Evolutionary conservation across 768 basidiomycete genomes (phyloP).

Genomic region (Tephrocybe sp.): DNA sequence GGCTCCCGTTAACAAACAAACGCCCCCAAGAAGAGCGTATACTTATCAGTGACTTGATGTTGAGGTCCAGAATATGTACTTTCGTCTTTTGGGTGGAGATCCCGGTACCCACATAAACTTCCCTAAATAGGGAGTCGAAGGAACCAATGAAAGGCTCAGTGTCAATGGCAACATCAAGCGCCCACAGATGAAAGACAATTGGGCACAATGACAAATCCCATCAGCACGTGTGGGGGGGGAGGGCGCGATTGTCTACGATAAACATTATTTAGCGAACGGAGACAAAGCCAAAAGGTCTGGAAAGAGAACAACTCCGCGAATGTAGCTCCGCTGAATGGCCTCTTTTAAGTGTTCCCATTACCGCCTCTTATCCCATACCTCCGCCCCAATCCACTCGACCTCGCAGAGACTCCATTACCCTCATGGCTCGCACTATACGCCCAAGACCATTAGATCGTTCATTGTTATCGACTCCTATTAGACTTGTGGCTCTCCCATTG

Average conservation of each 20-base stretch:
- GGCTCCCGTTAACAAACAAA: too few relatives aligned
- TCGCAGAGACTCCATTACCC: not conserved
- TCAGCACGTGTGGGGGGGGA: conserved; percentile 8
- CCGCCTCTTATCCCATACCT: conserved; percentile 2
- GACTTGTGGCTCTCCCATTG: not conserved
- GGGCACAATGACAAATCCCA: not conserved
- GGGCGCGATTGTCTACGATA: conserved; percentile 2
- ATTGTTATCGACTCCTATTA: not conserved
- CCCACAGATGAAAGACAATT: conserved; percentile 1
- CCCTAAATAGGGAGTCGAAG: not conserved
- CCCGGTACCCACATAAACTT: too few relatives aligned
- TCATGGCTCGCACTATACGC: not conserved
- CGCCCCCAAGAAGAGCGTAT: too few relatives aligned
- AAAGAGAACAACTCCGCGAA: conserved; percentile 9
- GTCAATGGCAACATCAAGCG: not conserved
- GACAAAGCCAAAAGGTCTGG: not conserved
- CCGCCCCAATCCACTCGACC: not conserved
- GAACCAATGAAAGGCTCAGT: not conserved
- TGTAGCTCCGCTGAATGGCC: conserved; percentile 3
- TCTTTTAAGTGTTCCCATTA: not conserved
- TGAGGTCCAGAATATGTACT: too few relatives aligned
- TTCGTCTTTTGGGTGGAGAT: too few relatives aligned
- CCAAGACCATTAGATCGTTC: not conserved
- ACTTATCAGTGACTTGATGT: too few relatives aligned
- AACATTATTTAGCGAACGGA: not conserved